A percentile compares a stretch with the other conserved stretches of the same genome.
Evolutionary conservation across 73 alveolate species (phyloP).

Genomic region (Paramecium pentaurelia): DNA sequence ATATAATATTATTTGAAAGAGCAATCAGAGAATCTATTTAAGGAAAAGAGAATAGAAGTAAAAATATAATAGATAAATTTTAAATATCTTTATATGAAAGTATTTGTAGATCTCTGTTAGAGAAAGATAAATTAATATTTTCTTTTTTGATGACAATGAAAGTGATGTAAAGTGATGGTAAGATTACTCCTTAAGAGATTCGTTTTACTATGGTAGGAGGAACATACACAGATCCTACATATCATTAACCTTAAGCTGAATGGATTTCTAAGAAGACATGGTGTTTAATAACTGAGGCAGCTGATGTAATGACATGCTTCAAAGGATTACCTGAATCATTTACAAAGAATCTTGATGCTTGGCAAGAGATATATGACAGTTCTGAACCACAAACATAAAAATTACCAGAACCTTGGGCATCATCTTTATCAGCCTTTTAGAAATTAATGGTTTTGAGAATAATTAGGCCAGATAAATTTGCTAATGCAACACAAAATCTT

Average conservation of each 20-base stretch:
- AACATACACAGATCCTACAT: conserved; percentile 83
- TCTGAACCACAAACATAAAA: conserved; percentile 82
- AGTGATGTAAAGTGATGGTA: conserved; percentile 76
- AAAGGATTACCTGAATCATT: conserved; percentile 87
- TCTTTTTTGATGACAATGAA: conserved; percentile 88
- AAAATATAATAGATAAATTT: conserved; percentile 76
- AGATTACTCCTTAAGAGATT: conserved; percentile 67
- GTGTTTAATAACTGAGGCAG: conserved; percentile 87
- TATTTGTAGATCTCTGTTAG: conserved; percentile 93
- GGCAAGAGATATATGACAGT: conserved; percentile 91
- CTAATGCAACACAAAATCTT: conserved; percentile 84
- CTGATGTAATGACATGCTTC: conserved; percentile 76
- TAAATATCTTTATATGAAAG: conserved; percentile 67
- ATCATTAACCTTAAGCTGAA: conserved; percentile 80
- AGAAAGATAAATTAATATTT: conserved; percentile 89
- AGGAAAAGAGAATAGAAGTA: conserved; percentile 66
- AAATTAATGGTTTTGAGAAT: conserved; percentile 86
- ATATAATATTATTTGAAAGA: conserved; percentile 59
- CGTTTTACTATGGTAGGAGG: conserved; percentile 97
- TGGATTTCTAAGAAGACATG: conserved; percentile 94
- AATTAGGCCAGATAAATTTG: conserved; percentile 95
- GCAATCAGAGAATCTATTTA: conserved; percentile 65
- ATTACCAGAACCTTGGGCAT: conserved; percentile 91
- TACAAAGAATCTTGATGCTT: conserved; percentile 77
- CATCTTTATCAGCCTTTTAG: conserved; percentile 71